These are phyloP conservation scores for Phytopythium kandeliae DNA, from an alignment of 352 stramenopile genomes.

Conservation along the genomic window DNA sequence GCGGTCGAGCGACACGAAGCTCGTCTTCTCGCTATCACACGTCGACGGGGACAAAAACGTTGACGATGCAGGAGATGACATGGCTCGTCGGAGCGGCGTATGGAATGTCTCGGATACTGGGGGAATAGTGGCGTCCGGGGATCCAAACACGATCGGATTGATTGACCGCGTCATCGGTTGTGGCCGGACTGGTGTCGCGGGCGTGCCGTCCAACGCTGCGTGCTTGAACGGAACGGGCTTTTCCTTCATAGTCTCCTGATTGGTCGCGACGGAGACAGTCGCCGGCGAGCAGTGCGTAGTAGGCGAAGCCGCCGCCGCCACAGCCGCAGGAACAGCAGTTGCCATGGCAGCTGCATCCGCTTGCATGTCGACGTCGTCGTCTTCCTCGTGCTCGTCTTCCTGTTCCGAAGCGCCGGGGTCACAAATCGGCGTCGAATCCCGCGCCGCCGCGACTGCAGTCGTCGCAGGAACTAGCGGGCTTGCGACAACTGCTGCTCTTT, in stretches of 20 bases:
- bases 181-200: constrained; percentile 2
- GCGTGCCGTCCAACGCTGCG: not conserved
- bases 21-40: constrained; percentile 5
- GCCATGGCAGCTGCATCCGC: constrained; percentile 4
- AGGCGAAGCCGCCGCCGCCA: too few relatives aligned
- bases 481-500: not conserved
- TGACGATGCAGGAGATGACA: constrained; percentile 14
- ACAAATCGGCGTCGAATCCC: not conserved
- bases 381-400: constrained; percentile 2
- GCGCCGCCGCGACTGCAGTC: too few relatives aligned
- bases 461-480: not conserved
- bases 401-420: not conserved
- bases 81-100: constrained; percentile 35
- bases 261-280: constrained; percentile 6
- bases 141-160: not conserved
- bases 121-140: not conserved
- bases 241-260: constrained; percentile 16
- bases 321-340: not conserved
- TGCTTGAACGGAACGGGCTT: constrained; percentile 2
- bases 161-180: not conserved
- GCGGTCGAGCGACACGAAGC: constrained; percentile 29
- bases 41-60: not conserved
- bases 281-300: not conserved
- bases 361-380: constrained; percentile 20
- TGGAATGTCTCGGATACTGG: constrained; percentile 16